Base-by-base conservation (phyloP, 2,329 filamentous ascomycete species). In the Didymella glomerata region DNA sequence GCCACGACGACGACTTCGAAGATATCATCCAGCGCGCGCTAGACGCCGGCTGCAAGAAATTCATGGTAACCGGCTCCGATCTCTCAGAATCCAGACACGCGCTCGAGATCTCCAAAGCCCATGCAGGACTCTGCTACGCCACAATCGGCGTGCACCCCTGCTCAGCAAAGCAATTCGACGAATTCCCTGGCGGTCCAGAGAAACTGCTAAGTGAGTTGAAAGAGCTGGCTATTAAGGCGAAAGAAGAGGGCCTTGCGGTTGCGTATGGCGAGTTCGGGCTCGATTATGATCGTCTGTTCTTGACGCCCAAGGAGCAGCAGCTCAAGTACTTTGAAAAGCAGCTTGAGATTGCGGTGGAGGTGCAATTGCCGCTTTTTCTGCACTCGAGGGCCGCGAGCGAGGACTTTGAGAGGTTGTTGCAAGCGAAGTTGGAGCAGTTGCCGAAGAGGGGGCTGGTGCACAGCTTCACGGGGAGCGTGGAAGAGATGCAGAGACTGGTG, bases 91-190 rank as follows among this genome's bases (percentile, higher is more conserved):
- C 91, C 2, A 80, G 86, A 63, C 86, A 91, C 64, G 93, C 92
- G 0, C 79, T 97, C 10, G 80, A 88, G 42, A 83, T 98, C 27
- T 88, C 93, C 2, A 82, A 87, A 67, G 83, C 89, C 66, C 89
- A 94, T 73, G 88, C 92, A 22, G 90, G 90, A 20, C 85, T 88
- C 32, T 92, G 96, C 71, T 99, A 92, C 77, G 89, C 90, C 22
- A 99, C 95, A 1, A 89, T 96, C 10, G 95, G 95, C 64, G 92
- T 99, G 42, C 95, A 99, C 75, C 95, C 95, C 14, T 99, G 95
- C 78, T 90, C 88, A 64, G 91, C 91, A 66, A 86, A 89, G 63
- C 86, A 90, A 52, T 96, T 99, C 76, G 89, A 90, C 65, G 79
- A 82, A 7, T 77, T 86, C 61, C 82, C 84, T 4, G 87, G 83